These are phyloP conservation scores for Serendipita sp. DNA, from an alignment of 1,284 basidiomycete genomes.

Conservation along the genomic window DNA sequence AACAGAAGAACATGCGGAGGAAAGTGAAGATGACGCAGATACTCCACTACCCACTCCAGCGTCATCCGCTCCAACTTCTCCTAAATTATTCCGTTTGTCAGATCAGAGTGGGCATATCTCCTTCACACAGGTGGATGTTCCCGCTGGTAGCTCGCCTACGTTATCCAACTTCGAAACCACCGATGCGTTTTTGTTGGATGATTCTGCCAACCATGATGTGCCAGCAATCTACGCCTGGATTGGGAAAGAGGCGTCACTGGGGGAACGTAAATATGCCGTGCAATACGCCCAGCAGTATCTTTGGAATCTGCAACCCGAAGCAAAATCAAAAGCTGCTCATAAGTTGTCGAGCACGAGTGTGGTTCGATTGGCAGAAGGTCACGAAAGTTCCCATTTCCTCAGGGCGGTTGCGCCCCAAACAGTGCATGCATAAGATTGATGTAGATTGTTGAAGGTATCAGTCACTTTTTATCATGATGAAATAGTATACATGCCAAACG, in stretches of 20 bases:
- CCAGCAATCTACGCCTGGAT: conserved; percentile 45
- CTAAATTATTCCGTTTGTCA: conserved; percentile 33
- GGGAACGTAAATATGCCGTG: conserved; percentile 34
- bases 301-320: conserved; percentile 22
- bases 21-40: conserved; percentile 8
- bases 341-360: neutral
- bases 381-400: neutral
- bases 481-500: no score
- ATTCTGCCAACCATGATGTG: conserved; percentile 6
- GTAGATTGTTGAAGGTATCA: no score
- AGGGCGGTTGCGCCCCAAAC: neutral
- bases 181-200: conserved; percentile 27
- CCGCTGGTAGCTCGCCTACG: conserved; percentile 24
- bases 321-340: conserved; percentile 2
- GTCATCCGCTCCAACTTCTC: conserved; percentile 14
- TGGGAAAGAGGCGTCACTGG: conserved; percentile 32
- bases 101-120: conserved; percentile 28
- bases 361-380: neutral
- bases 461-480: no score
- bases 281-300: conserved; percentile 43
- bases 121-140: conserved; percentile 26
- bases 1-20: conserved; percentile 17
- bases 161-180: conserved; percentile 18
- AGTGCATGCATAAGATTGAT: no score
- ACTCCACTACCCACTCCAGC: conserved; percentile 5